Evolutionary conservation across 1,284 basidiomycete genomes (phyloP).

Genomic region (Neolentinus lepideus): DNA sequence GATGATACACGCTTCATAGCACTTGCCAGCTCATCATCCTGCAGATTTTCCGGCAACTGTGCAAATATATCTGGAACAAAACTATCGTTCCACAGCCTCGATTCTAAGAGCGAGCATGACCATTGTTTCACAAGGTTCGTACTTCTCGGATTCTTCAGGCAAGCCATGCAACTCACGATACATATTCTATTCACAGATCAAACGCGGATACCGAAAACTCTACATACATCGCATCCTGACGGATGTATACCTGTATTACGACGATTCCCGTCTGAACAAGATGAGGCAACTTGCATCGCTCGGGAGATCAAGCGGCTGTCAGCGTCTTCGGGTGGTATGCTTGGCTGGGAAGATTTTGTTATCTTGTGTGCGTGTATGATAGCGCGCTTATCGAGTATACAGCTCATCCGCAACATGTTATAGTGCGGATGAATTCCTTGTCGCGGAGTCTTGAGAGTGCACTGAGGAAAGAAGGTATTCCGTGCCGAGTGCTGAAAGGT

Average conservation of each 20-base stretch:
- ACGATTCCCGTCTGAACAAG: conserved; percentile 31
- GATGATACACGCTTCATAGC: background rate
- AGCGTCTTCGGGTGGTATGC: conserved; percentile 65
- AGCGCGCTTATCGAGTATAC: background rate
- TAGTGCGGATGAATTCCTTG: conserved; percentile 81
- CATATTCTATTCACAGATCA: conserved; percentile 38
- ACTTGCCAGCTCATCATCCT: background rate
- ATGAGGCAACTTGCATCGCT: conserved; percentile 71
- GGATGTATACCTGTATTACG: conserved; percentile 52
- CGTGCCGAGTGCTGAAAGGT: conserved; percentile 72
- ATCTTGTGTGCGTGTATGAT: conserved; percentile 55
- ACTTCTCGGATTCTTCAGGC: background rate
- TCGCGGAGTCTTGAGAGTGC: conserved; percentile 76
- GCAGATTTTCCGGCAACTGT: conserved; percentile 60
- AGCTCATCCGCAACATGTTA: background rate
- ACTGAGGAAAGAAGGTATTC: conserved; percentile 74
- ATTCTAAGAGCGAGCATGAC: conserved; percentile 75
- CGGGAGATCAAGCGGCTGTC: conserved; percentile 75
- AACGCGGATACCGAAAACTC: conserved; percentile 67
- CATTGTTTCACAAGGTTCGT: conserved; percentile 74
- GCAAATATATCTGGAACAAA: conserved; percentile 79
- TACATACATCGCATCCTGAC: conserved; percentile 68
- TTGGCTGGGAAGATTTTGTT: conserved; percentile 74
- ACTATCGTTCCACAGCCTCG: conserved; percentile 80
- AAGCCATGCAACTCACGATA: too few species aligned